These are phyloP conservation scores for Leavenworthia alabamica DNA, from an alignment of 345 rosid genomes.

Conservation along the genomic window DNA sequence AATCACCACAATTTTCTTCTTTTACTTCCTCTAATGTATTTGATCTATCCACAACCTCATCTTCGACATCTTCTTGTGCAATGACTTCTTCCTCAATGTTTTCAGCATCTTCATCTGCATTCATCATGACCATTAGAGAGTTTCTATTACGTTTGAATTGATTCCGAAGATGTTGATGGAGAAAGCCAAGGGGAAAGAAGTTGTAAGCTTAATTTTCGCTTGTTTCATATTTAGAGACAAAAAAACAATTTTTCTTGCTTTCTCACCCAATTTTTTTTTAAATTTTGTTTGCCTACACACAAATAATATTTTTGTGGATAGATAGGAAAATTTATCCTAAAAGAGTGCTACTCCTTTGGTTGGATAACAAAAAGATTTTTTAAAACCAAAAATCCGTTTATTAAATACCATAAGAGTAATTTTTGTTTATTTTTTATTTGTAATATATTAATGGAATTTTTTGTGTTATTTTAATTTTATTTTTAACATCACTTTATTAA, in stretches of 20 bases:
- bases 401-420: too few relatives aligned
- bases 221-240: conserved; percentile 19
- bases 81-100: not conserved
- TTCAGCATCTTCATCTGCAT: conserved; percentile 9
- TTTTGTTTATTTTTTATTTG: too few relatives aligned
- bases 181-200: not conserved
- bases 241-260: not conserved
- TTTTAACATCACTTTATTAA: too few relatives aligned
- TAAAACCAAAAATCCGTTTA: not conserved
- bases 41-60: conserved; percentile 8
- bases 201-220: conserved; percentile 18
- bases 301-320: not conserved
- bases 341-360: not conserved
- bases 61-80: not conserved
- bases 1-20: conserved; percentile 6
- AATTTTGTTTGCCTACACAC: not conserved
- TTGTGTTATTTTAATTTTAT: too few relatives aligned
- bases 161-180: conserved; percentile 17
- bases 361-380: not conserved
- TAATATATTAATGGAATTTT: too few relatives aligned
- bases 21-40: conserved; percentile 20
- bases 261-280: not conserved
- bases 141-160: conserved; percentile 17
- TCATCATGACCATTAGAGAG: conserved; percentile 23
- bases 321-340: not conserved